These are phyloP conservation scores for Cardamine occulta DNA, from an alignment of 345 rosid species.

Conservation along the genomic window DNA sequence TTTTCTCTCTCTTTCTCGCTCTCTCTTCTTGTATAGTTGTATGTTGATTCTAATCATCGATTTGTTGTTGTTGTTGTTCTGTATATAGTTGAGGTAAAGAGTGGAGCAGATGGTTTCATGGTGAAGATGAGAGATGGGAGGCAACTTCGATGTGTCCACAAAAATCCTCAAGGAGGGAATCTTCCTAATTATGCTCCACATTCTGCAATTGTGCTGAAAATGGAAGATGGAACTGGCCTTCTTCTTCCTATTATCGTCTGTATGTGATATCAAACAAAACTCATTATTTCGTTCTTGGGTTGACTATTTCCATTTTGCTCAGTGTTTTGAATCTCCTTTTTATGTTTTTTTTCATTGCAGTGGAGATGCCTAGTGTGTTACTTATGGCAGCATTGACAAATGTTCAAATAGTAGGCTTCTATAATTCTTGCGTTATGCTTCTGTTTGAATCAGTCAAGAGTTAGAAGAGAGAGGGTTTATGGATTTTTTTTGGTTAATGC, in stretches of 20 bases:
- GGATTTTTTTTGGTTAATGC: slow-evolving; percentile 26
- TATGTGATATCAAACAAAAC: slow-evolving; percentile 49
- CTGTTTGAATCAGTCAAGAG: slow-evolving; percentile 22
- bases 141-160: slow-evolving; percentile 77
- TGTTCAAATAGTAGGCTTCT: slow-evolving; percentile 72
- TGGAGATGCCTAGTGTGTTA: slow-evolving; percentile 95
- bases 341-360: slow-evolving; percentile 52
- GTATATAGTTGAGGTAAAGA: slow-evolving; percentile 79
- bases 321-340: slow-evolving; percentile 2
- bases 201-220: slow-evolving; percentile 92
- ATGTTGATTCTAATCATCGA: background rate
- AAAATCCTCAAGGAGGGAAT: slow-evolving; percentile 85
- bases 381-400: slow-evolving; percentile 95
- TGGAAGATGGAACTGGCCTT: slow-evolving; percentile 99
- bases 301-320: background rate
- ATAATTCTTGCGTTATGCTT: background rate
- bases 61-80: slow-evolving; percentile 12
- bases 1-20: background rate
- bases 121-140: slow-evolving; percentile 96
- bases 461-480: slow-evolving; percentile 22
- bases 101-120: slow-evolving; percentile 85
- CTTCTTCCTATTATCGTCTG: slow-evolving; percentile 94
- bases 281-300: background rate
- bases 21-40: background rate
- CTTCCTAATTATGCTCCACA: slow-evolving; percentile 80